Base-by-base conservation (phyloP, 495 filamentous ascomycete genomes). In the Daldinia loculata region DNA sequence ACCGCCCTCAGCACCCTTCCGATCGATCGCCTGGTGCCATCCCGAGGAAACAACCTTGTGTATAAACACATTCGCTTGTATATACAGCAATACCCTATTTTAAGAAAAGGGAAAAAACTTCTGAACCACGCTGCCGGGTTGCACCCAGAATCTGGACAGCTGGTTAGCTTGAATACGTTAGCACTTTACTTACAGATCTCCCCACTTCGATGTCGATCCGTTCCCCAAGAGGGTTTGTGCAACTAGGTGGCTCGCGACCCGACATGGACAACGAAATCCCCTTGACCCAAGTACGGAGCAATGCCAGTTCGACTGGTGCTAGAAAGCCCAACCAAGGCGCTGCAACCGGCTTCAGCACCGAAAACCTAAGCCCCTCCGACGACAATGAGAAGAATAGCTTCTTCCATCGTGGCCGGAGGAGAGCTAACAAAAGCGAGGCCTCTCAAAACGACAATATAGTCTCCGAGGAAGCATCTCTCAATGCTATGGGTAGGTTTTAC, bases 401-500 rank as follows among this genome's bases (percentile, higher is more conserved):
- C 65, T 90, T 88, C 76, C 80, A 85, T 48, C 79, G 83, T 30
- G 91, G 88, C 67, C 85, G 85, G 78, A 86, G 88, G 74, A 88
- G 82, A 75, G 78, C 76, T 6, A 74, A 70, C 72, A 81, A 78
- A 79, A 82, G 79, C 58, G 87, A 79, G 29, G 76, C 55, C 26
- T 78, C 85, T 43, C 77, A 85, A 9, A 83, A 85, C 51, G 88
- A 86, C 61, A 85, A 89, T 62, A 87, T 88, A 6, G 60, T 77
- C 61, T 71, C 74, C 27, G 88, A 89, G n/a, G 84, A 85, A 55
- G 73, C 83, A 11, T 86, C 85, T 4, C 76, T 98, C 70, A 98
- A 89, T 63, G 84, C 84, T 53, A 91, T 99, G 89, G 95, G 95
- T n/a, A 88, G 82, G 65, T 78, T 99, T 65, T 99, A 98, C 79